A percentile compares a stretch with the other conserved stretches of the same genome.
Conservation (phyloP, 1,284 basidiomycete genomes). For the Pseudozyma sp. region DNA sequence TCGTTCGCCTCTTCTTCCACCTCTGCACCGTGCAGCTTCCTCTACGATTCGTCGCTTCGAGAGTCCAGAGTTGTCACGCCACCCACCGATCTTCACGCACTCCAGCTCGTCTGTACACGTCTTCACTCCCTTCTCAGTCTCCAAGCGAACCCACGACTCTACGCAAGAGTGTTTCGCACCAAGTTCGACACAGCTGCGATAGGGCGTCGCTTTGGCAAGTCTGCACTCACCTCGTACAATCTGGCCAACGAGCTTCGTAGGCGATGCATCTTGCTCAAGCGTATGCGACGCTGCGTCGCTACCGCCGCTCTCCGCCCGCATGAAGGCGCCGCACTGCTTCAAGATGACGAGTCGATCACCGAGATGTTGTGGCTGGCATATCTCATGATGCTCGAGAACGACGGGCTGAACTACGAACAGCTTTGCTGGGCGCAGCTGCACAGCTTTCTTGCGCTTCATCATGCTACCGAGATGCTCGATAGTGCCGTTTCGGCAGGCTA, state of each 20-base stretch:
- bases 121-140: slow-evolving; percentile 50
- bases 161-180: slow-evolving; percentile 58
- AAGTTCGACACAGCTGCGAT: slow-evolving; percentile 63
- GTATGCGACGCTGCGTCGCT: slow-evolving; percentile 47
- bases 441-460: slow-evolving; percentile 51
- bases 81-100: slow-evolving; percentile 46
- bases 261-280: slow-evolving; percentile 53
- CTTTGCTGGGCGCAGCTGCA: slow-evolving; percentile 55
- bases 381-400: slow-evolving; percentile 62
- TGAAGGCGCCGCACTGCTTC: not conserved
- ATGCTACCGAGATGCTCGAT: slow-evolving; percentile 68
- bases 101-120: slow-evolving; percentile 52
- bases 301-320: slow-evolving; percentile 1
- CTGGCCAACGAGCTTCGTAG: slow-evolving; percentile 53
- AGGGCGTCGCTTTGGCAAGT: slow-evolving; percentile 47
- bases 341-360: slow-evolving; percentile 30
- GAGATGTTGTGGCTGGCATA: slow-evolving; percentile 64
- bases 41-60: slow-evolving; percentile 32
- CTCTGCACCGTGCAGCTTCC: slow-evolving; percentile 31
- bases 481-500: slow-evolving; percentile 68
- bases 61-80: slow-evolving; percentile 41
- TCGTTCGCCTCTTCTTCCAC: slow-evolving; percentile 28
- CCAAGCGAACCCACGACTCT: slow-evolving; percentile 54
- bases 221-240: slow-evolving; percentile 38
- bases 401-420: slow-evolving; percentile 56